Conservation (phyloP, 495 filamentous ascomycete genomes). For the Talaromyces adpressus region DNA sequence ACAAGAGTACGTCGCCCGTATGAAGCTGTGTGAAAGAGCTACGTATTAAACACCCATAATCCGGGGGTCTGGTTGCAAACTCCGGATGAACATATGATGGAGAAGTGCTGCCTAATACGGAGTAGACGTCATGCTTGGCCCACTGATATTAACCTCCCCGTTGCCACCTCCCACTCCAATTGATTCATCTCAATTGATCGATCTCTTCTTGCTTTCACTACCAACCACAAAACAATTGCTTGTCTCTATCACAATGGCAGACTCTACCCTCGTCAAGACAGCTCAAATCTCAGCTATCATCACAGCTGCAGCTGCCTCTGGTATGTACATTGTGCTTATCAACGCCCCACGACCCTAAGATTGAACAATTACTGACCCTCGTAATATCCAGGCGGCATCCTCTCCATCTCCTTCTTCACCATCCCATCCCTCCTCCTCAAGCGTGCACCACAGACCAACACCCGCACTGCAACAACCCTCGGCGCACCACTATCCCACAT, state of each 20-base stretch:
- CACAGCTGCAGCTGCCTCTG: neutral
- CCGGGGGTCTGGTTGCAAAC: too few relatives aligned
- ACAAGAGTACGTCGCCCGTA: too few relatives aligned
- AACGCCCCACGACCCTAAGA: neutral
- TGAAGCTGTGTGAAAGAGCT: too few relatives aligned
- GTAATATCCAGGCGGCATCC: conserved; percentile 3
- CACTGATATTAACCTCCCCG: too few relatives aligned
- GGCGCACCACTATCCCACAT: conserved; percentile 1
- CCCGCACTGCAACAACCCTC: neutral
- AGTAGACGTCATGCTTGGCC: too few relatives aligned
- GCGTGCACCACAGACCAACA: neutral
- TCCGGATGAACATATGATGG: too few relatives aligned
- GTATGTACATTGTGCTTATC: neutral
- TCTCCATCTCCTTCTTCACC: conserved; percentile 2
- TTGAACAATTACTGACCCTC: neutral
- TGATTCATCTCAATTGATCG: too few relatives aligned
- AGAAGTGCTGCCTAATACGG: too few relatives aligned
- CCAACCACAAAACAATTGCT: neutral
- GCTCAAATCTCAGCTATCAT: conserved; percentile 6
- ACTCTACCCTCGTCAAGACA: conserved; percentile 8
- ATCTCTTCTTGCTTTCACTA: neutral
- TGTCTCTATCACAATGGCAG: neutral
- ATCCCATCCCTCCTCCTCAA: neutral
- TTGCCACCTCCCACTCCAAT: too few relatives aligned
- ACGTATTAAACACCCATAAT: too few relatives aligned